Evolutionary conservation across 1,284 basidiomycete genomes (phyloP).

Genomic region (Irpex lacteus): DNA sequence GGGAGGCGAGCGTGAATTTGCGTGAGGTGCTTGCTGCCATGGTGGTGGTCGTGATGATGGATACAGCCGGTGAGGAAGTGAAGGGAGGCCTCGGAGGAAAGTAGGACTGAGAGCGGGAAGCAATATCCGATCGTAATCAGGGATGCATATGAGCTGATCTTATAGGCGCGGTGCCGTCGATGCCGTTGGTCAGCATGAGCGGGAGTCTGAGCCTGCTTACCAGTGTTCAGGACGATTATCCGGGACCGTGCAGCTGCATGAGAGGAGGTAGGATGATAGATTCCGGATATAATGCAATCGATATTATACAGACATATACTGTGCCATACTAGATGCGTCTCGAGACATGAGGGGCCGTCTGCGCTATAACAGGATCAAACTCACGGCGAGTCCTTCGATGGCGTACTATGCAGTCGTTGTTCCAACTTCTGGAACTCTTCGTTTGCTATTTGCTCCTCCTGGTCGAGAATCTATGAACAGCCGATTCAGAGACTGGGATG

Average conservation of each 20-base stretch:
- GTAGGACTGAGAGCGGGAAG: no score
- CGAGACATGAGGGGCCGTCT: background rate
- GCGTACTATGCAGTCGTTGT: conserved; percentile 52
- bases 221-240: no score
- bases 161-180: no score
- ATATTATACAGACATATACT: conserved; percentile 60
- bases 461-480: conserved; percentile 71
- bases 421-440: conserved; percentile 95
- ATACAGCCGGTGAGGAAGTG: no score
- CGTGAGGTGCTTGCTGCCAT: conserved; percentile 19
- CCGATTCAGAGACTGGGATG: conserved; percentile 3
- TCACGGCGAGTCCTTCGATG: conserved; percentile 44
- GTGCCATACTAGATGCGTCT: conserved; percentile 54
- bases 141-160: no score
- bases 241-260: background rate
- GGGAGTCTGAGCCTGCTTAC: no score
- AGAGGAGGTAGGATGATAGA: background rate
- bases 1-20: conserved; percentile 73
- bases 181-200: no score
- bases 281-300: background rate
- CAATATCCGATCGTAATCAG: no score
- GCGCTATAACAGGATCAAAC: conserved; percentile 13
- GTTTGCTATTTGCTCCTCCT: conserved; percentile 86
- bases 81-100: no score
- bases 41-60: background rate